phyloP scores from a whole-genome alignment of 1,139 yeast species.

The Scheffersomyces titani region DNA sequence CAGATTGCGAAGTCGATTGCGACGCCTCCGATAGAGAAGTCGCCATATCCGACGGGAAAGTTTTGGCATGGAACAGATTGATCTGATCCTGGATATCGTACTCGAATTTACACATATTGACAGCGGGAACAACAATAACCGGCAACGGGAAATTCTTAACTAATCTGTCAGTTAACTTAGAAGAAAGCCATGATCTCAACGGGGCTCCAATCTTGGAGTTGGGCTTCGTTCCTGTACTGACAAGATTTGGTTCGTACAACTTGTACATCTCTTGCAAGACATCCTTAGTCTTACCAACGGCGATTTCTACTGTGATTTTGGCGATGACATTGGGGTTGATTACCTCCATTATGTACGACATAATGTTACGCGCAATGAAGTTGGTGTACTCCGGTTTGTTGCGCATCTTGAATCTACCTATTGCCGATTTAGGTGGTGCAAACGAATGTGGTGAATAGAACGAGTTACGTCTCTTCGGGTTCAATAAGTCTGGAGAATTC shows the following conservation, averaged over 20 bases:
- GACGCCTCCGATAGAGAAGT: background rate
- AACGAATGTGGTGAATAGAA: constrained; percentile 2
- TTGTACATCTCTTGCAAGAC: constrained; percentile 62
- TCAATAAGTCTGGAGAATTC: constrained; percentile 12
- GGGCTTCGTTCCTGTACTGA: constrained; percentile 64
- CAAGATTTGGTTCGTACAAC: constrained; percentile 63
- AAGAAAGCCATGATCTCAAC: constrained; percentile 60
- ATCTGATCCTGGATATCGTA: constrained; percentile 23
- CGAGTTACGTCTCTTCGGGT: background rate
- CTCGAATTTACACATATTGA: constrained; percentile 61
- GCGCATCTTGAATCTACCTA: constrained; percentile 32
- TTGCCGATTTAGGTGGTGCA: constrained; percentile 27
- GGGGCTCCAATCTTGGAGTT: constrained; percentile 46
- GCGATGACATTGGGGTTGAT: constrained; percentile 51
- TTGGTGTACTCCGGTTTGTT: constrained; percentile 37
- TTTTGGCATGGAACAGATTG: constrained; percentile 13
- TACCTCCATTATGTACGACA: constrained; percentile 48
- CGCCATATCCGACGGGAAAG: background rate
- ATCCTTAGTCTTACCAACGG: constrained; percentile 58
- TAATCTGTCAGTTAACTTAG: constrained; percentile 61
- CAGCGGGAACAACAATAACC: constrained; percentile 65
- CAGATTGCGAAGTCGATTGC: background rate
- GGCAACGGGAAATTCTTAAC: constrained; percentile 70
- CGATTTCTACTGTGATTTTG: constrained; percentile 63
- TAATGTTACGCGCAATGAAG: constrained; percentile 40